Evolutionary conservation across 768 basidiomycete genomes (phyloP).

Genomic region (Kondoa subrosea): DNA sequence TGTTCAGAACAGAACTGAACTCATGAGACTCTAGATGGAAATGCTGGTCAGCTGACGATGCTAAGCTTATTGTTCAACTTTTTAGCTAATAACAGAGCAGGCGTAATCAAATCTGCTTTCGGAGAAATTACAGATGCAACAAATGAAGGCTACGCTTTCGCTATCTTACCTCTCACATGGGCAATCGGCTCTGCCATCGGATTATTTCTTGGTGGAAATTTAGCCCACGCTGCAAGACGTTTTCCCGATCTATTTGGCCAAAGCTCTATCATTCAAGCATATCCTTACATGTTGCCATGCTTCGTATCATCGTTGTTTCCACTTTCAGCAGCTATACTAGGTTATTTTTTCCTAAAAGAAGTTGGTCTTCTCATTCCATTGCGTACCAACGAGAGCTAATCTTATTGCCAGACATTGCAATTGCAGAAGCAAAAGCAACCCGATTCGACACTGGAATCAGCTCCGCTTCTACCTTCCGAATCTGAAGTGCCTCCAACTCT

Average conservation of each 20-base stretch:
- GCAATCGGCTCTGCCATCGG: conserved; percentile 13
- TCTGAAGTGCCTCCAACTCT: neutral
- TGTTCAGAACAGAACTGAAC: no score
- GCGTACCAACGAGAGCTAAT: no score
- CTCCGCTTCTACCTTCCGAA: neutral
- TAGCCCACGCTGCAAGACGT: conserved; percentile 20
- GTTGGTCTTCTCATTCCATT: conserved; percentile 8
- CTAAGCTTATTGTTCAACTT: no score
- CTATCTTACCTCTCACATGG: conserved; percentile 24
- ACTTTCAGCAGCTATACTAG: conserved; percentile 18
- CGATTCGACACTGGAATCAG: no score
- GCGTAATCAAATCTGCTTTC: conserved; percentile 20
- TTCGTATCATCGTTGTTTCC: conserved; percentile 24
- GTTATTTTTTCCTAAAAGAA: conserved; percentile 25
- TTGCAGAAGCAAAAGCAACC: no score
- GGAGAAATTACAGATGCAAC: conserved; percentile 25
- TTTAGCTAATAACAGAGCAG: conserved; percentile 2
- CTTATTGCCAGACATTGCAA: no score
- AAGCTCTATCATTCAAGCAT: conserved; percentile 15
- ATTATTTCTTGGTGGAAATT: conserved; percentile 25
- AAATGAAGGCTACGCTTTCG: conserved; percentile 25
- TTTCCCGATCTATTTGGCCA: conserved; percentile 18
- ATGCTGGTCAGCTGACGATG: no score
- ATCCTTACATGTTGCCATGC: conserved; percentile 25
- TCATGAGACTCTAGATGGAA: no score